A percentile compares a stretch with the other conserved stretches of the same genome.
Evolutionary conservation across 306 rosid species (phyloP).

Genomic region (Parietaria judaica): DNA sequence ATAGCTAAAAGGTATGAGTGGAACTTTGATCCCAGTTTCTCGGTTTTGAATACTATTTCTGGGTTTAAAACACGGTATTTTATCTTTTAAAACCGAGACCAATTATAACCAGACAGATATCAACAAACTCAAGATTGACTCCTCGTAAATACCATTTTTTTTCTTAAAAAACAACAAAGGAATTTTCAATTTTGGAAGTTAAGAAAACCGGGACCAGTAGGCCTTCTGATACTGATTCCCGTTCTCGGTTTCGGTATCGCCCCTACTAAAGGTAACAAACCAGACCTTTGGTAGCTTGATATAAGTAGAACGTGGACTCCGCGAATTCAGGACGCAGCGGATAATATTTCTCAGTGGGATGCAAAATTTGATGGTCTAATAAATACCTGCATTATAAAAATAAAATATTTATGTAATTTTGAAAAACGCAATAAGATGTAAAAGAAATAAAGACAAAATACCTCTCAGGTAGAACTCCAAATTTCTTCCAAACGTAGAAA

Average conservation of each 20-base stretch:
- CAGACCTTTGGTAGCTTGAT: constrained; percentile 95
- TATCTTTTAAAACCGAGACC: too few relatives aligned
- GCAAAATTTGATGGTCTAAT: constrained; percentile 89
- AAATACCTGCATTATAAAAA: constrained; percentile 57
- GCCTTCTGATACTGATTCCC: too few relatives aligned
- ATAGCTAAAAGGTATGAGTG: too few relatives aligned
- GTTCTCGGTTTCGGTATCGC: too few relatives aligned
- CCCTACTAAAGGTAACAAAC: not conserved
- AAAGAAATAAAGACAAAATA: constrained; percentile 24
- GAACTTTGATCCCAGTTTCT: too few relatives aligned
- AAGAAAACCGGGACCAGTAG: too few relatives aligned
- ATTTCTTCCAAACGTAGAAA: constrained; percentile 75
- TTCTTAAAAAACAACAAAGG: too few relatives aligned
- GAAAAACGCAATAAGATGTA: constrained; percentile 7
- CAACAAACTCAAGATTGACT: too few relatives aligned
- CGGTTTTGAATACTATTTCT: too few relatives aligned
- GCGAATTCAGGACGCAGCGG: constrained; percentile 97
- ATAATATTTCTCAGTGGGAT: constrained; percentile 92
- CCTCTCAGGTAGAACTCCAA: constrained; percentile 95
- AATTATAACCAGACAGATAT: too few relatives aligned
- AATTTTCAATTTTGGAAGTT: too few relatives aligned
- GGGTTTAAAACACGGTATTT: not conserved
- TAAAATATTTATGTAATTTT: not conserved
- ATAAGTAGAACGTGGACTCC: constrained; percentile 92
- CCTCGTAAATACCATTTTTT: too few relatives aligned